These are phyloP conservation scores for Paraphaeosphaeria minitans DNA, from an alignment of 2,329 filamentous ascomycete species.

Conservation along the genomic window DNA sequence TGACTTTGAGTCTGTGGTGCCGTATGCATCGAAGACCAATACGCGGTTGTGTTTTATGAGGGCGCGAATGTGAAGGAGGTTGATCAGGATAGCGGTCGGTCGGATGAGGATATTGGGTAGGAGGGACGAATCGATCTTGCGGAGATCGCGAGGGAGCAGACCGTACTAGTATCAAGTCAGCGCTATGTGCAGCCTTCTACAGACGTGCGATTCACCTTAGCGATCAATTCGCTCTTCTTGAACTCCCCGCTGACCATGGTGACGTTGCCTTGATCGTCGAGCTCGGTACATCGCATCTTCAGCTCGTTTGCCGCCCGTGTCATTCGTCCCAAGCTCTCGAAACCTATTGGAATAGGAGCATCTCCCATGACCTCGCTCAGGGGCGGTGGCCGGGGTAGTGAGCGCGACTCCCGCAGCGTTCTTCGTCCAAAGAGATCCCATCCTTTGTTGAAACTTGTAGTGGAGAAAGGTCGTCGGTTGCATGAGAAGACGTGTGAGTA, in stretches of 20 bases:
- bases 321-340: slow-evolving; percentile 65
- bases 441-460: slow-evolving; percentile 18
- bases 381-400: slow-evolving; percentile 62
- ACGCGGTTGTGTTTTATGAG: slow-evolving; percentile 95
- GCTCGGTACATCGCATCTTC: slow-evolving; percentile 89
- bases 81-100: slow-evolving; percentile 90
- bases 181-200: neutral
- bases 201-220: slow-evolving; percentile 65
- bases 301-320: slow-evolving; percentile 84
- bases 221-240: slow-evolving; percentile 95
- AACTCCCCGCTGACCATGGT: slow-evolving; percentile 94
- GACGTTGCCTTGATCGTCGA: slow-evolving; percentile 89
- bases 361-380: slow-evolving; percentile 62
- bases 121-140: slow-evolving; percentile 96
- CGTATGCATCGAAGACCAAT: slow-evolving; percentile 94
- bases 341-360: slow-evolving; percentile 41
- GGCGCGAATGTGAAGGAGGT: slow-evolving; percentile 93
- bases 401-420: slow-evolving; percentile 48
- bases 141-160: slow-evolving; percentile 87
- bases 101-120: slow-evolving; percentile 94
- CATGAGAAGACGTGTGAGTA: neutral
- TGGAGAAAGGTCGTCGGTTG: slow-evolving; percentile 10
- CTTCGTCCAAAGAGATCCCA: slow-evolving; percentile 36
- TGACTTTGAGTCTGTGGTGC: slow-evolving; percentile 90
- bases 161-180: slow-evolving; percentile 68